Evolutionary conservation across 257 asterid genomes (phyloP).

Genomic region (Leonotis leonurus): DNA sequence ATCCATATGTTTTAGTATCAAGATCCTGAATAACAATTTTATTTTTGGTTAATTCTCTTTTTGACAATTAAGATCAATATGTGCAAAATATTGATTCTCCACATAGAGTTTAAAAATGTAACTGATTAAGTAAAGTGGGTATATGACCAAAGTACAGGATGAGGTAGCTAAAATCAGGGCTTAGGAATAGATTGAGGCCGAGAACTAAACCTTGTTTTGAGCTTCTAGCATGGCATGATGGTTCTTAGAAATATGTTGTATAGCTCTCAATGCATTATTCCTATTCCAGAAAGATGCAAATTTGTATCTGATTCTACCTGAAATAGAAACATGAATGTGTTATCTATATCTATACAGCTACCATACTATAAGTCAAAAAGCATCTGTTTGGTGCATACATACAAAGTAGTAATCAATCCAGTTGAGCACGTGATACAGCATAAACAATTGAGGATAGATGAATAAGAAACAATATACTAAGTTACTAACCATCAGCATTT

Average conservation of each 20-base stretch:
- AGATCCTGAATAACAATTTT: not conserved
- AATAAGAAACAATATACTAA: constrained; percentile 29
- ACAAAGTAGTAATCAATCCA: constrained; percentile 5
- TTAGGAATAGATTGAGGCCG: constrained; percentile 9
- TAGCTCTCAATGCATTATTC: constrained; percentile 63
- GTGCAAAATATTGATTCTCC: not conserved
- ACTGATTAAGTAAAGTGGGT: not conserved
- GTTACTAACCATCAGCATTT: constrained; percentile 87
- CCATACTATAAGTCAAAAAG: not conserved
- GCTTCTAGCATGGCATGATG: constrained; percentile 59
- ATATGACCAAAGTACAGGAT: not conserved
- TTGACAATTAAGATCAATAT: not conserved
- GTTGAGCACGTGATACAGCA: not conserved
- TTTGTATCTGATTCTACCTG: constrained; percentile 92
- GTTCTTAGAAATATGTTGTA: constrained; percentile 56
- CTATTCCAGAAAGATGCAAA: constrained; percentile 99
- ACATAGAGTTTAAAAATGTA: not conserved
- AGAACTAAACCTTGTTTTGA: constrained; percentile 65
- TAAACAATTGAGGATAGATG: constrained; percentile 3
- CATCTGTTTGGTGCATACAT: not conserved
- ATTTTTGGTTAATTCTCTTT: not conserved
- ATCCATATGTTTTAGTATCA: constrained; percentile 1
- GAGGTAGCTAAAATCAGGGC: constrained; percentile 4
- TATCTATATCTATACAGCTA: not conserved
- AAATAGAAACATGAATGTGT: constrained; percentile 22